phyloP scores from a whole-genome alignment of 2,329 filamentous ascomycete genomes.

The Fusarium marasasianum region DNA sequence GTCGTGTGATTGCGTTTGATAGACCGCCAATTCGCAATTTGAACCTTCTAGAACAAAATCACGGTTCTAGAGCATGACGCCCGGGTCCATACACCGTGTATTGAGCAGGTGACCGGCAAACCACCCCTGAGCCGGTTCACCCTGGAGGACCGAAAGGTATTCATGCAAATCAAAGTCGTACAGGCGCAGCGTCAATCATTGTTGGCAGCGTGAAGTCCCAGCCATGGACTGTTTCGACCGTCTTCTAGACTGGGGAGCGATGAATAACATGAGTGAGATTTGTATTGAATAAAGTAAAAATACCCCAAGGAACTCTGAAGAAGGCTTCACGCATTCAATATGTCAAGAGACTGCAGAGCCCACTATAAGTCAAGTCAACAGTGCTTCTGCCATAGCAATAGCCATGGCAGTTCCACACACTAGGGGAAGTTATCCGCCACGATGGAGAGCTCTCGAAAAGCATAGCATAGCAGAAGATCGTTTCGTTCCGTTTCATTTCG shows the following conservation, averaged over 20 bases:
- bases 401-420: background rate
- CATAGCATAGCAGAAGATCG: background rate
- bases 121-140: background rate
- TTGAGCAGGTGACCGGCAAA: conserved; percentile 14
- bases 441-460: conserved; percentile 7
- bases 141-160: conserved; percentile 2
- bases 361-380: conserved; percentile 19
- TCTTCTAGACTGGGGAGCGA: background rate
- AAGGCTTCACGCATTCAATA: conserved; percentile 2
- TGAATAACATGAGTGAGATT: background rate
- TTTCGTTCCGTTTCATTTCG: background rate
- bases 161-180: conserved; percentile 1
- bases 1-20: conserved; percentile 5
- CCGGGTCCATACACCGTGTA: background rate
- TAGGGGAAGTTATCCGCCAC: conserved; percentile 19
- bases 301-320: conserved; percentile 7
- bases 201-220: background rate
- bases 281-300: conserved; percentile 5
- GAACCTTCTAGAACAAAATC: conserved; percentile 31
- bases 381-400: background rate
- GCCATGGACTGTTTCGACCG: background rate
- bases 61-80: conserved; percentile 22
- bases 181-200: background rate
- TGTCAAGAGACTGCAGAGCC: conserved; percentile 3
- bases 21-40: conserved; percentile 25